Conservation (phyloP, 1,284 basidiomycete genomes). For the Boletus hoseneyae region DNA sequence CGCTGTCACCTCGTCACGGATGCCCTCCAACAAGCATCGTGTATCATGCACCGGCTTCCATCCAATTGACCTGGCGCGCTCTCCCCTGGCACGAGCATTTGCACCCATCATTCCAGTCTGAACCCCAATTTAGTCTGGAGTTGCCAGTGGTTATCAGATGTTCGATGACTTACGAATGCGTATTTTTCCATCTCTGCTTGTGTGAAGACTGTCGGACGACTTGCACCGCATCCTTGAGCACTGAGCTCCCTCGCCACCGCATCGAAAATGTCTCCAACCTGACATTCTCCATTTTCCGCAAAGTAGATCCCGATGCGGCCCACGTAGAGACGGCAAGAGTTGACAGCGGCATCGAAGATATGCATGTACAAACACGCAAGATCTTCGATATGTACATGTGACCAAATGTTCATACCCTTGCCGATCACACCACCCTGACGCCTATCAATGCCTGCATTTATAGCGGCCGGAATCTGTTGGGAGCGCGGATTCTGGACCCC, state of each 20-base stretch:
- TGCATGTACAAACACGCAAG: conserved; percentile 29
- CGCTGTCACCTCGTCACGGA: conserved; percentile 29
- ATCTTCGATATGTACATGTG: conserved; percentile 34
- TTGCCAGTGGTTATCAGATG: background rate
- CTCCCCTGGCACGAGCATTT: conserved; percentile 42
- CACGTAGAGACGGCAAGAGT: conserved; percentile 14
- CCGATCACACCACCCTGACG: conserved; percentile 34
- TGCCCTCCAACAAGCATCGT: conserved; percentile 29
- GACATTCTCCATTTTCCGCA: conserved; percentile 32
- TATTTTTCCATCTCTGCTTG: conserved; percentile 30
- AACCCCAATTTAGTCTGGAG: background rate
- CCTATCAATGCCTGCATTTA: conserved; percentile 28
- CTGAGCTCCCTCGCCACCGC: conserved; percentile 24
- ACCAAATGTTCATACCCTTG: conserved; percentile 33
- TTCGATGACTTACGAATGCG: conserved; percentile 21
- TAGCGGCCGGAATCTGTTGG: conserved; percentile 25
- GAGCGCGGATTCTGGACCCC: conserved; percentile 31
- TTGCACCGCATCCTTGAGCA: conserved; percentile 23
- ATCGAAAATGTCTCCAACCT: conserved; percentile 19
- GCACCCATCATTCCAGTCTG: conserved; percentile 36
- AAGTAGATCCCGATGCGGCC: conserved; percentile 36
- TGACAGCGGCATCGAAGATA: conserved; percentile 34
- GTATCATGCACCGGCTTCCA: conserved; percentile 34
- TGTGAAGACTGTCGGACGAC: conserved; percentile 29
- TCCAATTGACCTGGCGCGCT: conserved; percentile 40